Percentiles rank a stretch among this genome's conserved stretches.
phyloP scores from a whole-genome alignment of 495 filamentous ascomycete genomes.

The Xylaria intraflava region DNA sequence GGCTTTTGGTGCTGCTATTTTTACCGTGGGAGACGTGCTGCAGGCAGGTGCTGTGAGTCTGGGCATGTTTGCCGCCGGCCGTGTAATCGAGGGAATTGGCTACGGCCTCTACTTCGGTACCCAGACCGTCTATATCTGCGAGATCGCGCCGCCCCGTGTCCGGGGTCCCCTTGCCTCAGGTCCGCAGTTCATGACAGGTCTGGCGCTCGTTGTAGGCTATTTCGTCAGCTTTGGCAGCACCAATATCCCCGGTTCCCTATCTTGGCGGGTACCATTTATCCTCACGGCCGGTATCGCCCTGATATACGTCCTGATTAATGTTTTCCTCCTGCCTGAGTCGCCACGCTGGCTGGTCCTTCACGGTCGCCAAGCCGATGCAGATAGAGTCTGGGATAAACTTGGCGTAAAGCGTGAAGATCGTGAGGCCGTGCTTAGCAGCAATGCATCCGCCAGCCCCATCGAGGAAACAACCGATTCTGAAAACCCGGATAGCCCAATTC shows the following conservation, averaged over 20 bases:
- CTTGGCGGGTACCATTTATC: constrained; percentile 53
- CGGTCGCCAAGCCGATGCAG: constrained; percentile 23
- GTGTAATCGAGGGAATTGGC: constrained; percentile 51
- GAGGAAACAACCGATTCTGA: constrained; percentile 1
- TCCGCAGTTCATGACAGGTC: constrained; percentile 50
- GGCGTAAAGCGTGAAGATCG: constrained; percentile 20
- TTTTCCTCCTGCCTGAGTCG: constrained; percentile 34
- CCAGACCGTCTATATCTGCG: constrained; percentile 53
- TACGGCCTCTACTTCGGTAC: constrained; percentile 56
- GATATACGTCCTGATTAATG: constrained; percentile 30
- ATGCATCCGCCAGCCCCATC: background rate
- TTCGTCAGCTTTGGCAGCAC: constrained; percentile 57
- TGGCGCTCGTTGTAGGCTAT: constrained; percentile 51
- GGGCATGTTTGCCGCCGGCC: constrained; percentile 53
- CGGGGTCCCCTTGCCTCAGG: constrained; percentile 51
- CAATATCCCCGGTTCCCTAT: constrained; percentile 39
- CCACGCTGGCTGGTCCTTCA: constrained; percentile 38
- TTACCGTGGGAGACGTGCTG: constrained; percentile 47
- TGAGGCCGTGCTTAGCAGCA: constrained; percentile 7
- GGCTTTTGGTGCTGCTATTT: constrained; percentile 47
- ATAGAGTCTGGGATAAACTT: constrained; percentile 17
- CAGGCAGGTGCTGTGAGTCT: constrained; percentile 43
- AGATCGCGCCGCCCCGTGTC: constrained; percentile 51
- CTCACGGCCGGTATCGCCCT: constrained; percentile 27
- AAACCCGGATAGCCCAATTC: background rate